Percentiles rank a stretch among this genome's conserved stretches.
phyloP scores from a whole-genome alignment of 1,284 basidiomycete genomes.

The Coniferiporia weirii region DNA sequence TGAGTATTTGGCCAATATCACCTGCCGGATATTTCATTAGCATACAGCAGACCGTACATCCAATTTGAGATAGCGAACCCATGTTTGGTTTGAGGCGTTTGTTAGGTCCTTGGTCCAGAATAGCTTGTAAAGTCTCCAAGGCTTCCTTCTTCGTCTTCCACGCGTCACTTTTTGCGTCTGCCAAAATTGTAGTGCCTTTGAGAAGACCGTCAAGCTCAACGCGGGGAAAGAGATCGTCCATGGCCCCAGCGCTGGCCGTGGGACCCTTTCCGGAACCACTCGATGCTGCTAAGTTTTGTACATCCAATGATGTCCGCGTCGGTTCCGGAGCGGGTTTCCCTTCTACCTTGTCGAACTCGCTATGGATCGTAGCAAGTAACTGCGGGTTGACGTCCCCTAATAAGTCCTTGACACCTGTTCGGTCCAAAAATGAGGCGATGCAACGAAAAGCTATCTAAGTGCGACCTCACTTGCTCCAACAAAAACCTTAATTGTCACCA shows the following conservation, averaged over 20 bases:
- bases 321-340: conserved; percentile 78
- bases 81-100: conserved; percentile 88
- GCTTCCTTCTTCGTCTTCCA: conserved; percentile 99
- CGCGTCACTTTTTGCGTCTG: conserved; percentile 83
- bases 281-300: conserved; percentile 44
- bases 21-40: conserved; percentile 40
- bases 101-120: conserved; percentile 87
- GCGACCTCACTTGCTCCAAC: conserved; percentile 74
- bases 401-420: conserved; percentile 81
- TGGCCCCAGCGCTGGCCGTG: conserved; percentile 51
- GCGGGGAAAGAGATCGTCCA: conserved; percentile 93
- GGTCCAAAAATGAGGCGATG: conserved; percentile 3
- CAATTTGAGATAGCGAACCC: conserved; percentile 43
- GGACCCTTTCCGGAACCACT: conserved; percentile 33
- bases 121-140: conserved; percentile 77
- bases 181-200: conserved; percentile 77
- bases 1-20: conserved; percentile 86
- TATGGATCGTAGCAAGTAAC: conserved; percentile 84
- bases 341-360: conserved; percentile 94
- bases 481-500: conserved; percentile 90
- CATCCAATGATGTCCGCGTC: conserved; percentile 69
- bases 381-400: conserved; percentile 94
- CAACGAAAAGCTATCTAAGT: neutral
- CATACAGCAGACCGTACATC: conserved; percentile 10
- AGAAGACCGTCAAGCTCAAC: conserved; percentile 90